A percentile compares a stretch with the other conserved stretches of the same genome.
Evolutionary conservation across 345 rosid genomes (phyloP).

Genomic region (Durio zibethinus): DNA sequence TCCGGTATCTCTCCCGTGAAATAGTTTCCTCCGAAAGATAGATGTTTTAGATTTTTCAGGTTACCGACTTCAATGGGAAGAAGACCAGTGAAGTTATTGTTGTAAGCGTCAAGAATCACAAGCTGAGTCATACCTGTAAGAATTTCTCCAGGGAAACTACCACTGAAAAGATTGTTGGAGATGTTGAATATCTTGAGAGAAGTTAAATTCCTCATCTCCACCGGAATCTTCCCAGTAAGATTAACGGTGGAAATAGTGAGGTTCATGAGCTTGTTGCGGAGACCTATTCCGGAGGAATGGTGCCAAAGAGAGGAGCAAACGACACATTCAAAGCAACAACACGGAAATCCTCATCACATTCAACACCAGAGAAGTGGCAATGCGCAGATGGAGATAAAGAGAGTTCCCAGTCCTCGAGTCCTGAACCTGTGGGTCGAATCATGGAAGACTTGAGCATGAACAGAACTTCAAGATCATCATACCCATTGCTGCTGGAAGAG

Average conservation of each 20-base stretch:
- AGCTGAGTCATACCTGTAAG: constrained; percentile 48
- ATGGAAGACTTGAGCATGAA: constrained; percentile 62
- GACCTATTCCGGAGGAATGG: constrained; percentile 70
- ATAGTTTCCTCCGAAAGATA: constrained; percentile 70
- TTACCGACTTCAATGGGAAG: constrained; percentile 49
- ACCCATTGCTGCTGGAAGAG: constrained; percentile 25
- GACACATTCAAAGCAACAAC: constrained; percentile 65
- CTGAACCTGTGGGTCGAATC: constrained; percentile 47
- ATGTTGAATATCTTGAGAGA: constrained; percentile 56
- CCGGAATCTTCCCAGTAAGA: constrained; percentile 59
- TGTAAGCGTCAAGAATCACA: constrained; percentile 56
- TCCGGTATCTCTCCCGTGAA: constrained; percentile 73
- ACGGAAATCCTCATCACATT: constrained; percentile 46
- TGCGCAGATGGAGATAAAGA: constrained; percentile 48
- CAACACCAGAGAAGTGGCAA: constrained; percentile 81
- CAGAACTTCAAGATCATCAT: constrained; percentile 55
- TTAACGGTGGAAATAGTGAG: constrained; percentile 49
- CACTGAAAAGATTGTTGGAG: constrained; percentile 53
- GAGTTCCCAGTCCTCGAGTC: constrained; percentile 66
- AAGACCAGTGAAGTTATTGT: constrained; percentile 60
- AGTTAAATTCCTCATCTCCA: constrained; percentile 51
- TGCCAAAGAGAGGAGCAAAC: constrained; percentile 45
- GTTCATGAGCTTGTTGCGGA: constrained; percentile 50
- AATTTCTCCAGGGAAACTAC: constrained; percentile 58
- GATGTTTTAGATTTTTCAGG: constrained; percentile 54